Evolutionary conservation across 495 filamentous ascomycete species (phyloP).

Genomic region (Bacidia gigantensis): DNA sequence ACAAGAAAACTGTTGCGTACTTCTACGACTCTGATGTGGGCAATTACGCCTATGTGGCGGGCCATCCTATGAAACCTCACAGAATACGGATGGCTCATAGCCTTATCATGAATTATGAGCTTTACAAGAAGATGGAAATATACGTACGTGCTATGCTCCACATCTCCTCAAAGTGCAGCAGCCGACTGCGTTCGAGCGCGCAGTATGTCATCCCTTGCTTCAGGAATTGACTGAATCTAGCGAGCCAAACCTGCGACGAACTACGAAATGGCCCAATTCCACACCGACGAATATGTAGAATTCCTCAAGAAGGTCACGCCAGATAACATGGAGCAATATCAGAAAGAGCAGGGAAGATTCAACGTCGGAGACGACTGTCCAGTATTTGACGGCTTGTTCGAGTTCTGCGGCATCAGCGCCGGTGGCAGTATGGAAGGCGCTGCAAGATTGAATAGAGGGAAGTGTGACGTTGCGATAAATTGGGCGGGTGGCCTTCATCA

Average conservation of each 20-base stretch:
- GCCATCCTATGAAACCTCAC: constrained; percentile 99
- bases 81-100: constrained; percentile 93
- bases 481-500: constrained; percentile 97
- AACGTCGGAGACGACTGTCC: constrained; percentile 98
- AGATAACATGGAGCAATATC: constrained; percentile 93
- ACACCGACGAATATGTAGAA: constrained; percentile 98
- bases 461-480: constrained; percentile 94
- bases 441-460: constrained; percentile 76
- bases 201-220: neutral
- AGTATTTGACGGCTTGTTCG: constrained; percentile 93
- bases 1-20: constrained; percentile 74
- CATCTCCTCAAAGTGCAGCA: neutral
- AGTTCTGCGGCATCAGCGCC: constrained; percentile 95
- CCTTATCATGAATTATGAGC: constrained; percentile 95
- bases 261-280: constrained; percentile 98
- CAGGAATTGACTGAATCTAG: constrained; percentile 33
- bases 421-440: constrained; percentile 97
- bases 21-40: constrained; percentile 98
- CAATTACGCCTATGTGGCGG: constrained; percentile 94
- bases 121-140: constrained; percentile 98
- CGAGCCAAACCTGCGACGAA: constrained; percentile 93
- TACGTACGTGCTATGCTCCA: constrained; percentile 53
- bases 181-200: neutral
- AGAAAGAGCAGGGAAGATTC: constrained; percentile 89
- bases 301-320: constrained; percentile 93